These are phyloP conservation scores for Calonectria leucothoes DNA, from an alignment of 2,329 filamentous ascomycete species.

Conservation along the genomic window DNA sequence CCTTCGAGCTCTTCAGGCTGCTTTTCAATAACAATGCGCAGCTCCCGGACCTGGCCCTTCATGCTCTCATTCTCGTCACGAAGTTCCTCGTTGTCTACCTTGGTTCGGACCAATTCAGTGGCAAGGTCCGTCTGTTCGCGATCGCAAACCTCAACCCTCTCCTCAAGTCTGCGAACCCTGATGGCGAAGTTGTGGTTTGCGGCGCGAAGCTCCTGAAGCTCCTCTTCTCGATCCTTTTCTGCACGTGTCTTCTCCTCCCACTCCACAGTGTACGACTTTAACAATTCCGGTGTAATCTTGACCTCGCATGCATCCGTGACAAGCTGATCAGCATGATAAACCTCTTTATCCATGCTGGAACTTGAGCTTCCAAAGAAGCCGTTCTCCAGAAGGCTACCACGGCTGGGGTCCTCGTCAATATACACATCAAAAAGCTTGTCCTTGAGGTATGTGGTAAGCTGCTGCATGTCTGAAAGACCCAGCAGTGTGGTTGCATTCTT, in stretches of 20 bases:
- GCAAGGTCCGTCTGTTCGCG: constrained; percentile 91
- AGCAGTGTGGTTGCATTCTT: constrained; percentile 86
- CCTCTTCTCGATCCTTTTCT: constrained; percentile 85
- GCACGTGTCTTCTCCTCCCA: constrained; percentile 92
- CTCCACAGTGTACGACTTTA: constrained; percentile 84
- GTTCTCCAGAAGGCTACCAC: constrained; percentile 93
- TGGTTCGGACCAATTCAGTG: constrained; percentile 89
- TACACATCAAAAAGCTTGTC: constrained; percentile 97
- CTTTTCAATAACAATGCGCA: constrained; percentile 87
- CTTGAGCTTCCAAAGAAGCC: constrained; percentile 97
- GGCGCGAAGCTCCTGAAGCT: constrained; percentile 79
- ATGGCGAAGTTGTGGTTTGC: constrained; percentile 75
- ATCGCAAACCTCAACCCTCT: constrained; percentile 88
- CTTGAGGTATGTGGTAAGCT: constrained; percentile 89
- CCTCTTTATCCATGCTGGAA: constrained; percentile 90
- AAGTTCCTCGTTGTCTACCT: constrained; percentile 92
- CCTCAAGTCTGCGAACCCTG: constrained; percentile 86
- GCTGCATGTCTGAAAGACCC: constrained; percentile 89
- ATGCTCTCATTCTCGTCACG: constrained; percentile 91
- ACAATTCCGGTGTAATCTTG: constrained; percentile 83
- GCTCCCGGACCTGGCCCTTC: constrained; percentile 84
- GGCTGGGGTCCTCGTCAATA: constrained; percentile 92
- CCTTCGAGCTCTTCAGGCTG: constrained; percentile 91
- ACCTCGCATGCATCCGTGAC: constrained; percentile 93
- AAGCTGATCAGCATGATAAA: constrained; percentile 93